phyloP scores from a whole-genome alignment of 2,329 filamentous ascomycete genomes.

The Penicillium sp. region DNA sequence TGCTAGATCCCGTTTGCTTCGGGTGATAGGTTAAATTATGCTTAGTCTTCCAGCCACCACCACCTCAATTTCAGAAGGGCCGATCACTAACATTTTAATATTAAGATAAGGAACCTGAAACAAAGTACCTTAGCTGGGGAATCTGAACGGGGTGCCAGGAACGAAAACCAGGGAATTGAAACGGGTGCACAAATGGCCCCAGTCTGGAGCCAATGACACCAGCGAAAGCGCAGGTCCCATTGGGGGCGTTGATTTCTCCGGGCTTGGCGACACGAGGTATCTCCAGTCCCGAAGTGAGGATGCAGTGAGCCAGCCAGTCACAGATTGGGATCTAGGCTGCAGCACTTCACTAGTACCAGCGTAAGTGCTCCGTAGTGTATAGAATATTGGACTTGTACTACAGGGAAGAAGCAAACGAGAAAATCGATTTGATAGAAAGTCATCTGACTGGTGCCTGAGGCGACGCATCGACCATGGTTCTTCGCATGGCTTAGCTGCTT shows the following conservation, averaged over 20 bases:
- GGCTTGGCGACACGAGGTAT: conserved; percentile 5
- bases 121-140: neutral
- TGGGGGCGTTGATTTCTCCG: neutral
- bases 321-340: too few relatives aligned
- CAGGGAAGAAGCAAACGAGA: too few relatives aligned
- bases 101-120: neutral
- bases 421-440: neutral
- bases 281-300: neutral
- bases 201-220: neutral
- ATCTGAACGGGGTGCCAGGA: neutral
- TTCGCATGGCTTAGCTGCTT: neutral
- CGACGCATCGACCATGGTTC: neutral
- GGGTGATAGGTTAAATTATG: too few relatives aligned
- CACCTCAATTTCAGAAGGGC: neutral
- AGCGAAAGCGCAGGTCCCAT: neutral
- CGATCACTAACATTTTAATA: neutral
- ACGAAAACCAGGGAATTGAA: neutral
- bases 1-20: too few relatives aligned
- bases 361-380: too few relatives aligned
- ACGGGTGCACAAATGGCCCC: neutral
- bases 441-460: conserved; percentile 12
- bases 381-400: too few relatives aligned
- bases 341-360: too few relatives aligned
- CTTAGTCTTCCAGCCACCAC: too few relatives aligned
- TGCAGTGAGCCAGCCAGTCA: too few relatives aligned